Conservation (phyloP, 2,329 filamentous ascomycete species). For the Cladobotryum protrusum region DNA sequence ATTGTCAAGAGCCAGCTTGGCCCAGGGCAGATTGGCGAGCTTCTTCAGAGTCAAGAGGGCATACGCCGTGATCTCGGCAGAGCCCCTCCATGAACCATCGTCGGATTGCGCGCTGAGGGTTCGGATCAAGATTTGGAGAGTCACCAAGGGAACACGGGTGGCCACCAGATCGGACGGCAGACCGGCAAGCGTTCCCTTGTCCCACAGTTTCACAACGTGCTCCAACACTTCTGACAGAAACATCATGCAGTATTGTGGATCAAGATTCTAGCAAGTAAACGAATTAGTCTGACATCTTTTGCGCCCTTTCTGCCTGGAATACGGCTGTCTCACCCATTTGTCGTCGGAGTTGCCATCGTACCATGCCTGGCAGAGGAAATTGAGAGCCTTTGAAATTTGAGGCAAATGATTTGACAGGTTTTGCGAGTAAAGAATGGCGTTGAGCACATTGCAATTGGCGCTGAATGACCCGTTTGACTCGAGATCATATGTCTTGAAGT, state of each 20-base stretch:
- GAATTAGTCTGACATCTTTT: neutral
- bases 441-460: conserved; percentile 14
- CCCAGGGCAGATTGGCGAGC: neutral
- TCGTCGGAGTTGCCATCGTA: conserved; percentile 10
- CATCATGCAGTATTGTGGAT: neutral
- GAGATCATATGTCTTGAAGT: conserved; percentile 12
- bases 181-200: neutral
- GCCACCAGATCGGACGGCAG: neutral
- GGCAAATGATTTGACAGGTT: neutral
- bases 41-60: conserved; percentile 1
- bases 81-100: conserved; percentile 13
- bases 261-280: neutral
- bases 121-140: neutral
- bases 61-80: conserved; percentile 13
- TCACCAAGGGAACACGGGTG: neutral
- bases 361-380: conserved; percentile 12
- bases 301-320: neutral
- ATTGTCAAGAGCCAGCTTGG: neutral
- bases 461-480: conserved; percentile 12
- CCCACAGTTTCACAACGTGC: neutral
- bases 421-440: conserved; percentile 7
- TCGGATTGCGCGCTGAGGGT: neutral
- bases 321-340: conserved; percentile 13
- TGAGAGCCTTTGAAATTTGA: conserved; percentile 12
- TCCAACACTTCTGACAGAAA: too few species aligned